These are phyloP conservation scores for Sechiopsis laciniata DNA, from an alignment of 306 rosid genomes.

Conservation along the genomic window DNA sequence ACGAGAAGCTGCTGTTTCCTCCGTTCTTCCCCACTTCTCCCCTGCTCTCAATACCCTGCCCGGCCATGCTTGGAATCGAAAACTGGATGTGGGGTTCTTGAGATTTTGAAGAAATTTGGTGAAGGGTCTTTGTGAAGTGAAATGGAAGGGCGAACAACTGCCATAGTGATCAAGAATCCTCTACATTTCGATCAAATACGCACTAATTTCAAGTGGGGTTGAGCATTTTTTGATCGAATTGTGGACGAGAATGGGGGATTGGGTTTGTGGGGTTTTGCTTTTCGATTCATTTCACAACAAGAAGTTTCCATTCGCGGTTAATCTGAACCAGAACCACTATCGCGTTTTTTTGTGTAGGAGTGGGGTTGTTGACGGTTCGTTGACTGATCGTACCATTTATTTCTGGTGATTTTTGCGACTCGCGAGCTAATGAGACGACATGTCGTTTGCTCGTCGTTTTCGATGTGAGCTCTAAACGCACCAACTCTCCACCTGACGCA, in stretches of 20 bases:
- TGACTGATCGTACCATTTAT: constrained; percentile 2
- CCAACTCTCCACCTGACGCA: not conserved
- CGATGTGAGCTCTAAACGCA: not conserved
- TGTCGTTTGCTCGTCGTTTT: constrained; percentile 5
- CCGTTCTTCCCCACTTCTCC: constrained; percentile 32
- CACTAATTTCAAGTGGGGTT: not conserved
- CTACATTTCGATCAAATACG: not conserved
- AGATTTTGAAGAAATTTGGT: constrained; percentile 17
- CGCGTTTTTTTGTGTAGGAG: not conserved
- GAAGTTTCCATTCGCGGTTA: constrained; percentile 20
- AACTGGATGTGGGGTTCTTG: not conserved
- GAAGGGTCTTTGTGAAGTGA: constrained; percentile 31
- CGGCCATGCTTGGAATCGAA: constrained; percentile 32
- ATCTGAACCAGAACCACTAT: constrained; percentile 15
- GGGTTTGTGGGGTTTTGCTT: constrained; percentile 3
- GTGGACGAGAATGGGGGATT: constrained; percentile 6
- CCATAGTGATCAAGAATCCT: constrained; percentile 16
- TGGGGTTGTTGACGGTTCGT: constrained; percentile 8
- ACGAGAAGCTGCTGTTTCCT: constrained; percentile 25
- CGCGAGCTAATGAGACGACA: constrained; percentile 7
- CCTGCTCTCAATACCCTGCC: constrained; percentile 59
- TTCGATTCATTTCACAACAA: constrained; percentile 1
- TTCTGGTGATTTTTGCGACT: not conserved
- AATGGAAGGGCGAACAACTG: constrained; percentile 1
- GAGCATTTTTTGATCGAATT: constrained; percentile 1